phyloP scores from a whole-genome alignment of 2,329 filamentous ascomycete genomes.

The Didymella arachidicola region DNA sequence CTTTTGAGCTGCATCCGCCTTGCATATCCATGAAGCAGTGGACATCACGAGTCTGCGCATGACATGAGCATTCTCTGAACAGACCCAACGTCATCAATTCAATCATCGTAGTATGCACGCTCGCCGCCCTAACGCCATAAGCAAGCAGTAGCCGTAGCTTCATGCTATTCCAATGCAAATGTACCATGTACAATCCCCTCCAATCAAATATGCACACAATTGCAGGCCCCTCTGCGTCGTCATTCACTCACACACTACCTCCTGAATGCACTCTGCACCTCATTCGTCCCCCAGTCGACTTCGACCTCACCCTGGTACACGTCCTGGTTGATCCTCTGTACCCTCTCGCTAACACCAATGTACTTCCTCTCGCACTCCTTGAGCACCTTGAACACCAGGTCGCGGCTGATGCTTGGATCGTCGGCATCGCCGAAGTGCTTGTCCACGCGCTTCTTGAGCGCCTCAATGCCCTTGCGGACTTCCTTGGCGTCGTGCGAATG shows the following conservation, averaged over 20 bases:
- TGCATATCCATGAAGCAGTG: constrained; percentile 1
- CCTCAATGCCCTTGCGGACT: constrained; percentile 87
- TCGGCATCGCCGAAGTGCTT: constrained; percentile 96
- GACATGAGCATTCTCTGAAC: neutral
- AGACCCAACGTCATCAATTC: neutral
- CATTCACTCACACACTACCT: constrained; percentile 21
- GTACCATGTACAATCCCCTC: constrained; percentile 9
- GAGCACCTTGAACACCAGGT: constrained; percentile 66
- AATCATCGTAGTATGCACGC: neutral
- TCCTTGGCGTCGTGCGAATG: constrained; percentile 82
- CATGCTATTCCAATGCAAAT: constrained; percentile 6
- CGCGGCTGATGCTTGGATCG: constrained; percentile 70
- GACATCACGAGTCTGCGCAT: neutral
- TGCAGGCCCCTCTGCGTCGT: neutral
- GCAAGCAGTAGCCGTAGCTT: constrained; percentile 8
- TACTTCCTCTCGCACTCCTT: constrained; percentile 68
- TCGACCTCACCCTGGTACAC: constrained; percentile 58
- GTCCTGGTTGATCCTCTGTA: constrained; percentile 51
- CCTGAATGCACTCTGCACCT: constrained; percentile 44
- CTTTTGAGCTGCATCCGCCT: neutral
- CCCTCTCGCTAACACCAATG: constrained; percentile 61
- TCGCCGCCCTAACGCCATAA: constrained; percentile 5
- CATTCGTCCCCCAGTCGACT: constrained; percentile 47
- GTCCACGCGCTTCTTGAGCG: constrained; percentile 88
- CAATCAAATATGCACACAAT: neutral